phyloP scores from a whole-genome alignment of 2,329 filamentous ascomycete genomes.

The Cordyceps javanica region DNA sequence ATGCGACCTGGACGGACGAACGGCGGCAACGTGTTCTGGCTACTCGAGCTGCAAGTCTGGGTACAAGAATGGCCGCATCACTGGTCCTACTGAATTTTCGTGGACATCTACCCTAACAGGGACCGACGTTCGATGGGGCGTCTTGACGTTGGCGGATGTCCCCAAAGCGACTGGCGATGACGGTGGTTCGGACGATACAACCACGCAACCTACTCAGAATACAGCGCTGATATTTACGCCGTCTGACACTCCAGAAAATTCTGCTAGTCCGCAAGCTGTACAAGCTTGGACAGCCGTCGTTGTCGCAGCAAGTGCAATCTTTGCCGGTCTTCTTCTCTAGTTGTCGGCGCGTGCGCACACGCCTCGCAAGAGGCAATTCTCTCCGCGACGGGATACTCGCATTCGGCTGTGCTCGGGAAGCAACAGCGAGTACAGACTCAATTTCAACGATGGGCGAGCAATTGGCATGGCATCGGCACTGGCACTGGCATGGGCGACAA shows the following conservation, averaged over 20 bases:
- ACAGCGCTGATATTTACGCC: conserved; percentile 6
- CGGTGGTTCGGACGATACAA: conserved; percentile 15
- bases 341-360: not conserved
- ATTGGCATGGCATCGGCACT: conserved; percentile 3
- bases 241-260: not conserved
- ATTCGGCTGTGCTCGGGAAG: not conserved
- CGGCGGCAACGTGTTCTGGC: conserved; percentile 41
- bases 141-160: conserved; percentile 35
- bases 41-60: conserved; percentile 38
- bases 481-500: not conserved
- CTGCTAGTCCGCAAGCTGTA: not conserved
- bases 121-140: conserved; percentile 37
- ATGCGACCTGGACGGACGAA: conserved; percentile 36
- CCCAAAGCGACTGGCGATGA: conserved; percentile 27
- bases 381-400: not conserved
- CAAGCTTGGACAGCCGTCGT: conserved; percentile 3
- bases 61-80: conserved; percentile 31
- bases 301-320: conserved; percentile 3
- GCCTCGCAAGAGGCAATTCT: not conserved
- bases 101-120: conserved; percentile 41
- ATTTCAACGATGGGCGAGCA: not conserved
- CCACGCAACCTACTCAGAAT: not conserved
- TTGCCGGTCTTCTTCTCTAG: conserved; percentile 5
- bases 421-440: not conserved
- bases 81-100: conserved; percentile 36